Evolutionary conservation across 352 stramenopile genomes (phyloP).

Genomic region (Phytophthora tentaculata): DNA sequence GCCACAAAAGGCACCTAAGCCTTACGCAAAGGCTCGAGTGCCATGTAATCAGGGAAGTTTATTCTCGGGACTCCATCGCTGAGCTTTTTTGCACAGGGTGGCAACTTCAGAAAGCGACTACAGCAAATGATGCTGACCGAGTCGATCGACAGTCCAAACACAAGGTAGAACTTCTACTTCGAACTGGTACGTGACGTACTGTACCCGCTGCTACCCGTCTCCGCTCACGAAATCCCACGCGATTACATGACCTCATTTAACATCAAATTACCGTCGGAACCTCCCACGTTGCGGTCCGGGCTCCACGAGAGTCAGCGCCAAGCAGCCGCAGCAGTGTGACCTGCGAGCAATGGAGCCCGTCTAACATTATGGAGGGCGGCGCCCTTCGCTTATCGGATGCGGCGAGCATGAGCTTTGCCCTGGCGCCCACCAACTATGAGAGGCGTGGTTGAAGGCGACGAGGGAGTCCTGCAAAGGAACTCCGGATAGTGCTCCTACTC

Average conservation of each 20-base stretch:
- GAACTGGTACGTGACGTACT: neutral
- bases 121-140: conserved; percentile 1
- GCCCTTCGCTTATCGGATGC: too few relatives aligned
- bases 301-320: neutral
- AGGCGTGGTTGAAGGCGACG: conserved; percentile 17
- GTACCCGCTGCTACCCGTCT: conserved; percentile 3
- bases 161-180: neutral
- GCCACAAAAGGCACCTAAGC: neutral
- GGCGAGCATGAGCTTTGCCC: neutral
- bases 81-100: conserved; percentile 6
- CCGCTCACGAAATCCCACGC: conserved; percentile 12
- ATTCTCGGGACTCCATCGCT: conserved; percentile 2
- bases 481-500: conserved; percentile 20
- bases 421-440: neutral
- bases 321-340: neutral
- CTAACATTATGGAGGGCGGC: neutral
- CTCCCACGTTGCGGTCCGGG: conserved; percentile 9
- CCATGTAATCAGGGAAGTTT: neutral
- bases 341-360: neutral
- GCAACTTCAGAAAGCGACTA: conserved; percentile 14
- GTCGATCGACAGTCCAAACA: neutral
- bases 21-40: too few relatives aligned
- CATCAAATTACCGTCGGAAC: conserved; percentile 23
- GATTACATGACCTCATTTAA: conserved; percentile 26
- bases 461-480: neutral